Evolutionary conservation across 2,329 filamentous ascomycete species (phyloP).

Genomic region (Tolypocladium tundrense): DNA sequence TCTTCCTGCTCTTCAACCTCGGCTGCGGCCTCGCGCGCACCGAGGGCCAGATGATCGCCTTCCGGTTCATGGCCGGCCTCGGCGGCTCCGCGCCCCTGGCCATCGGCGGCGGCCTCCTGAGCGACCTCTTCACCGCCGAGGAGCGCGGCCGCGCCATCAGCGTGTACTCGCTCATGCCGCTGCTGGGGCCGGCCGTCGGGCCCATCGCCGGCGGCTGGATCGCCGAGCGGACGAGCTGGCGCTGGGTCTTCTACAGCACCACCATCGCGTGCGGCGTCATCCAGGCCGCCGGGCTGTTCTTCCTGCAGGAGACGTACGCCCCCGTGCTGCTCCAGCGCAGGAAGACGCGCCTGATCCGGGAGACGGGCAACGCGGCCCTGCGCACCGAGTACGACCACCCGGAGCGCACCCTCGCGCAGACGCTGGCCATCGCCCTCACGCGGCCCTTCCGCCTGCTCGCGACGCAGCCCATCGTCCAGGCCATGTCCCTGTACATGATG

Average conservation of each 20-base stretch:
- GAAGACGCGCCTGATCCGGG: conserved; percentile 42
- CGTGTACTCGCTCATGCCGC: conserved; percentile 51
- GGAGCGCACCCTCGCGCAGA: conserved; percentile 27
- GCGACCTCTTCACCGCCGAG: conserved; percentile 49
- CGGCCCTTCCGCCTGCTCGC: conserved; percentile 53
- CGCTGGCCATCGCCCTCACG: conserved; percentile 45
- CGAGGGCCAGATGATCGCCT: conserved; percentile 49
- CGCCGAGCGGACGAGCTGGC: conserved; percentile 48
- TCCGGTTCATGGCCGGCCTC: conserved; percentile 49
- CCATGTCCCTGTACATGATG: conserved; percentile 54
- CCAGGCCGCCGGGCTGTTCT: conserved; percentile 46
- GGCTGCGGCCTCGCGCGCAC: conserved; percentile 51
- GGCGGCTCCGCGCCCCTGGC: conserved; percentile 54
- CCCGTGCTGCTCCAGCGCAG: conserved; percentile 49
- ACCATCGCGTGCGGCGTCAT: conserved; percentile 52
- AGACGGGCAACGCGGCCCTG: conserved; percentile 41
- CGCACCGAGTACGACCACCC: conserved; percentile 43
- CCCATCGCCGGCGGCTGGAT: conserved; percentile 33
- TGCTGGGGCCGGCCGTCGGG: conserved; percentile 44
- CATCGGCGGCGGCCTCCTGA: conserved; percentile 55
- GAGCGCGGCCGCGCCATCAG: conserved; percentile 53
- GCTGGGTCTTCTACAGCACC: conserved; percentile 63
- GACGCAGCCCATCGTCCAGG: conserved; percentile 54
- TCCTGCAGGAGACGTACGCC: conserved; percentile 52
- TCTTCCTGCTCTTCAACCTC: conserved; percentile 50